These are phyloP conservation scores for Seiridium cupressi DNA, from an alignment of 2,329 filamentous ascomycete genomes.

Conservation along the genomic window DNA sequence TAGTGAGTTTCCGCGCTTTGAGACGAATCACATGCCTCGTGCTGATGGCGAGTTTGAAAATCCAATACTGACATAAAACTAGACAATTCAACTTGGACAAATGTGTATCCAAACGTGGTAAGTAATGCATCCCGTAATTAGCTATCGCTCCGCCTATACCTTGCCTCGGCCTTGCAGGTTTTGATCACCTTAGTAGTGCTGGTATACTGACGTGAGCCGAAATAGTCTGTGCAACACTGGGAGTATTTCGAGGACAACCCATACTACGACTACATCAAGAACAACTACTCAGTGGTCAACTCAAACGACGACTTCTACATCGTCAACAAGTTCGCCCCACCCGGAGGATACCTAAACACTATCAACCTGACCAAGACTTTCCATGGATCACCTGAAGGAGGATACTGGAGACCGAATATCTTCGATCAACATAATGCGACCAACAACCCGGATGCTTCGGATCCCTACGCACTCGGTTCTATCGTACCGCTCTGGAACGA, in stretches of 20 bases:
- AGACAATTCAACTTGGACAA: slow-evolving; percentile 7
- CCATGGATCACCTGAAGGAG: slow-evolving; percentile 37
- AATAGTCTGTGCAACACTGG: slow-evolving; percentile 50
- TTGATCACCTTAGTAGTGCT: too few relatives aligned
- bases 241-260: slow-evolving; percentile 53
- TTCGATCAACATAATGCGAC: slow-evolving; percentile 47
- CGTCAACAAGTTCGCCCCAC: slow-evolving; percentile 44
- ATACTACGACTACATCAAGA: slow-evolving; percentile 36
- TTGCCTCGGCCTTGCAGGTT: too few relatives aligned
- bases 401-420: slow-evolving; percentile 45
- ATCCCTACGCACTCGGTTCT: slow-evolving; percentile 42
- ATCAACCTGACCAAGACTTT: slow-evolving; percentile 47
- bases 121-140: neutral
- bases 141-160: too few relatives aligned
- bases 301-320: slow-evolving; percentile 53
- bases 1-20: neutral
- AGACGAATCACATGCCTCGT: too few relatives aligned
- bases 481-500: slow-evolving; percentile 55
- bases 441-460: slow-evolving; percentile 41
- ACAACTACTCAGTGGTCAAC: slow-evolving; percentile 50
- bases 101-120: slow-evolving; percentile 7
- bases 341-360: slow-evolving; percentile 37
- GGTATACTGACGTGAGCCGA: neutral
- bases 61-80: neutral
- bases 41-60: neutral